Base-by-base conservation (phyloP, 371 early-diverging fungal species). In the Apophysomyces elegans region DNA sequence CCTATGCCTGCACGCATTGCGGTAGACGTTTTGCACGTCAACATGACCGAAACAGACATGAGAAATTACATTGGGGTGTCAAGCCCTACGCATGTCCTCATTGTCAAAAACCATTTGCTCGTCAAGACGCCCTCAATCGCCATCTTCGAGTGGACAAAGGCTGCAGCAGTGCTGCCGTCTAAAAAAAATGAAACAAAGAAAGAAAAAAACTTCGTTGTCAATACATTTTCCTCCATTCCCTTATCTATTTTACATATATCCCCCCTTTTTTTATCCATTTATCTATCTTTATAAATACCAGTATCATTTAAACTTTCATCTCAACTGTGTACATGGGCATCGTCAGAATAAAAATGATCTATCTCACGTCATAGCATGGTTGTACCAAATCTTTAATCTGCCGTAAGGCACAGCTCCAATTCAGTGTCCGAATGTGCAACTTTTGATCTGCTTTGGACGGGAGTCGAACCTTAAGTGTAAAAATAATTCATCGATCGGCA, bases 81-180 rank as follows among this genome's bases (percentile, higher is more conserved):
- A 80, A 79, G 47, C 86, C 86, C 37, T 83, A 82, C 59, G 73
- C 74, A 12, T 86, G 86, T 56, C 60, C 62, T 6, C 61, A 70
- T 37, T 86, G 86, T 68, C 65, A 71, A 18, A 77, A 77, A 54
- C 65, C 79, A 4, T 86, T 86, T 66, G 77, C 75, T 1, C 78
- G 90, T 4, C 75, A 86, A 65, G 90, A 90, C 61, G 90, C 90
- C n/a, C 72, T 90, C 37, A 87, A 87, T 76, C 68, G 90, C 13
- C 90, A 90, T 66, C 75, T 85, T 63, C 83, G 86, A 13, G 81
- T 84, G 1, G 90, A 88, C 65, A 84, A 85, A 67, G 84, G 85
- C 26, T 85, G 85, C 60, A 60, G 79, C 21, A 50, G 54, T 21
- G 54, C 54, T 50, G 54, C 21, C 21, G 54, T 26, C 54, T 50